phyloP scores from a whole-genome alignment of 192 early-diverging fungal species.

The Backusella australiensis region DNA sequence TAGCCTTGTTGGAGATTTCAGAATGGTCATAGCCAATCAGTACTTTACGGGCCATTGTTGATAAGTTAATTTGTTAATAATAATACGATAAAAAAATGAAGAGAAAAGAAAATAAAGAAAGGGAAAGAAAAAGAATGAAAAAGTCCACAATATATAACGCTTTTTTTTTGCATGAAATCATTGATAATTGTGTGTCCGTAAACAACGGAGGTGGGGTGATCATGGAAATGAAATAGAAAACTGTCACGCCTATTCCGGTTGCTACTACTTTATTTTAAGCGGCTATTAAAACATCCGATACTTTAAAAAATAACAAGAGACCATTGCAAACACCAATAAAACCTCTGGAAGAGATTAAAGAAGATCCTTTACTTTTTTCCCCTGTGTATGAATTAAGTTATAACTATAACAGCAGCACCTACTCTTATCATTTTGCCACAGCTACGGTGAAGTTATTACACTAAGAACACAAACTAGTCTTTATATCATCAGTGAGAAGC shows the following conservation, averaged over 20 bases:
- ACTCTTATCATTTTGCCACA: no score
- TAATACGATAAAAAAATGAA: background rate
- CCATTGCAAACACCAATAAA: background rate
- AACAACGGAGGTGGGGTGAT: background rate
- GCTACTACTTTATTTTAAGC: background rate
- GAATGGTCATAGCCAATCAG: constrained; percentile 25
- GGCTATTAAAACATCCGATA: background rate
- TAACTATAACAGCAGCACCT: no score
- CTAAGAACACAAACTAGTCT: background rate
- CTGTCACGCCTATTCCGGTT: background rate
- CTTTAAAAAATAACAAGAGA: background rate
- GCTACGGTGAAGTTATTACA: background rate
- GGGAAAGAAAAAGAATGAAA: background rate
- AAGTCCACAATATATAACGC: background rate
- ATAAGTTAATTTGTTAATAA: background rate
- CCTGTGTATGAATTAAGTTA: background rate
- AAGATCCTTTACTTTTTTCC: background rate
- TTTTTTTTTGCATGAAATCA: background rate
- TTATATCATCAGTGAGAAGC: background rate
- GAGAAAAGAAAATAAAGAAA: background rate
- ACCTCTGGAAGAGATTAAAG: background rate
- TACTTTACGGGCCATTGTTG: constrained; percentile 10
- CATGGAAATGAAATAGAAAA: background rate
- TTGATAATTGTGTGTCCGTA: background rate
- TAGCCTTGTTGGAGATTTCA: constrained; percentile 2